Conservation (phyloP, 176 grass and related monocot species). For the Phyllostachys edulis region DNA sequence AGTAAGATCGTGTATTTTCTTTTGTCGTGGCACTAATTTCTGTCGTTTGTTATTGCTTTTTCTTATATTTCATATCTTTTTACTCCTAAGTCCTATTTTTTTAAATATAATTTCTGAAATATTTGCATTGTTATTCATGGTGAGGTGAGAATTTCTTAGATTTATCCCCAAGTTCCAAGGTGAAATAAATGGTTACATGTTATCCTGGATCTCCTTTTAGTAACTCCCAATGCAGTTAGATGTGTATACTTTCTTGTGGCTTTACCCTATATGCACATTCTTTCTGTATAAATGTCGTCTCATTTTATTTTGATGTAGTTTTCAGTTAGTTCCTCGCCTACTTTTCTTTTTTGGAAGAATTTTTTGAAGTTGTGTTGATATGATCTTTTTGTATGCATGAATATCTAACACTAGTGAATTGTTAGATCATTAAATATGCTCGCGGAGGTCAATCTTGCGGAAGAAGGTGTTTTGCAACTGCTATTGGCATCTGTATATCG, state of each 20-base stretch:
- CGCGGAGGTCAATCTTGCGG: slow-evolving; percentile 78
- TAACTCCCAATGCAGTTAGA: background rate
- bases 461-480: slow-evolving; percentile 90
- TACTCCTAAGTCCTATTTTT: background rate
- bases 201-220: background rate
- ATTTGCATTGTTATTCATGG: slow-evolving; percentile 17
- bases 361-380: slow-evolving; percentile 9
- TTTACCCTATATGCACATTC: background rate
- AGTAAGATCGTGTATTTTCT: slow-evolving; percentile 62
- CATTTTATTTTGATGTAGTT: slow-evolving; percentile 1
- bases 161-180: background rate
- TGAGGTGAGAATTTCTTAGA: slow-evolving; percentile 10
- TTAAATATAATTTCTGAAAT: background rate
- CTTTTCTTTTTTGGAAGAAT: background rate
- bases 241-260: slow-evolving; percentile 2
- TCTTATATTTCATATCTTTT: slow-evolving; percentile 14
- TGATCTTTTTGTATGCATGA: slow-evolving; percentile 25
- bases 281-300: background rate
- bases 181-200: slow-evolving; percentile 9
- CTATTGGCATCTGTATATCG: slow-evolving; percentile 75
- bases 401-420: slow-evolving; percentile 33
- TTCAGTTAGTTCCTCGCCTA: background rate
- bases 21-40: background rate
- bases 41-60: slow-evolving; percentile 16
- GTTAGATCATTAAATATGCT: slow-evolving; percentile 87